Evolutionary conservation across 163 green algal genomes (phyloP).

Genomic region (Volvox carteri): DNA sequence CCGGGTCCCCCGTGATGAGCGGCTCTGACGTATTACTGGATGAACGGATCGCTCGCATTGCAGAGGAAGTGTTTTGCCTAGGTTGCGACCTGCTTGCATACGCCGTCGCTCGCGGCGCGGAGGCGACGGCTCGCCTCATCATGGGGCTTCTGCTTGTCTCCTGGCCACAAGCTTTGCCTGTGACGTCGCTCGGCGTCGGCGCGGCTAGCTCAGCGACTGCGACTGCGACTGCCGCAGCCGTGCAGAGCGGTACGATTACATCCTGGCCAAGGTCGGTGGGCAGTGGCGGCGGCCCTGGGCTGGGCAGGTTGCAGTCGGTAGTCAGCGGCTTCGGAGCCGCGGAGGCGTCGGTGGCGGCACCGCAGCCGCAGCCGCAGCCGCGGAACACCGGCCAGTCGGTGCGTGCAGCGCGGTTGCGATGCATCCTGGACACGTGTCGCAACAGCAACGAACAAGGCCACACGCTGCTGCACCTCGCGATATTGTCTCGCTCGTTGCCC

Average conservation of each 20-base stretch:
- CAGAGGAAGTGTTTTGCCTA: conserved; percentile 24
- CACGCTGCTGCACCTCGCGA: conserved; percentile 41
- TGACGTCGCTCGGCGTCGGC: neutral
- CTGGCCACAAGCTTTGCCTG: neutral
- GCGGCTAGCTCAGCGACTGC: neutral
- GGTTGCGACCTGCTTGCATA: conserved; percentile 31
- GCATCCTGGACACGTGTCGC: conserved; percentile 5
- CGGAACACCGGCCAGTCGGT: neutral
- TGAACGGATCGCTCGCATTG: neutral
- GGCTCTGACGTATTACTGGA: neutral
- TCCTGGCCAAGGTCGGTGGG: neutral
- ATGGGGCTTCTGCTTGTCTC: neutral
- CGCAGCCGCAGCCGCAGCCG: no score
- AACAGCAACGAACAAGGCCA: conserved; percentile 1
- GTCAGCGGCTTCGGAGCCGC: neutral
- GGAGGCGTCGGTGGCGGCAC: neutral
- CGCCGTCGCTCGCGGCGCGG: neutral
- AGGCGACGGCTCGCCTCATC: neutral
- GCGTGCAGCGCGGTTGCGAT: neutral
- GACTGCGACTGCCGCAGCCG: neutral
- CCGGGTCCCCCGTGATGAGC: neutral
- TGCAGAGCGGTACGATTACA: neutral
- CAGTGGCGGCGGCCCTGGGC: neutral
- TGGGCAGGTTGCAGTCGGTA: neutral
- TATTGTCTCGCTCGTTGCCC: conserved; percentile 10